Evolutionary conservation across 2,329 filamentous ascomycete species (phyloP).

Genomic region (Chaetothyriales sp.): DNA sequence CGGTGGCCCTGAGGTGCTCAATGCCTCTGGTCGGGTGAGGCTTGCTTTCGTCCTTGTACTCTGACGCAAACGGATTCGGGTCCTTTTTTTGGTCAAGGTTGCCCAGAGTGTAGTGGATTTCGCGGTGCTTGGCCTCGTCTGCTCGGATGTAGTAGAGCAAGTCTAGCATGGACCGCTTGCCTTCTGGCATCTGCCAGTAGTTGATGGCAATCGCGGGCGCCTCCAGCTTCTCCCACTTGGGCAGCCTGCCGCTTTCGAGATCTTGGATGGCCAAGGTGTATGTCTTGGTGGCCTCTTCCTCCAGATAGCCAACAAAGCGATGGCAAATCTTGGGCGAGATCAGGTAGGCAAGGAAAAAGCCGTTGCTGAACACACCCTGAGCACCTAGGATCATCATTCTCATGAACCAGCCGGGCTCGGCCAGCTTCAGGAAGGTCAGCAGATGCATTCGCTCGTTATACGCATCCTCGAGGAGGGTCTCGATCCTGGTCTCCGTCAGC

Average conservation of each 20-base stretch:
- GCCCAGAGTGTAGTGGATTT: constrained; percentile 87
- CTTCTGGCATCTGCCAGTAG: constrained; percentile 92
- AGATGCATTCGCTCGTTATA: constrained; percentile 93
- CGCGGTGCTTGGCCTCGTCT: constrained; percentile 79
- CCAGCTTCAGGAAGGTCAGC: constrained; percentile 83
- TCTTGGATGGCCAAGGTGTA: constrained; percentile 83
- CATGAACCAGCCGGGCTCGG: constrained; percentile 77
- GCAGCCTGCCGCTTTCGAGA: constrained; percentile 68
- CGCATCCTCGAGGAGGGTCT: constrained; percentile 74
- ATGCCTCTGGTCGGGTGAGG: constrained; percentile 58
- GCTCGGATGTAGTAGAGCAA: constrained; percentile 75
- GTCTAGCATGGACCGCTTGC: constrained; percentile 66
- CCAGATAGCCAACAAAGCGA: constrained; percentile 89
- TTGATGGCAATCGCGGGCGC: constrained; percentile 79
- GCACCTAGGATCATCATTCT: constrained; percentile 78
- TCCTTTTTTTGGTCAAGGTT: constrained; percentile 76
- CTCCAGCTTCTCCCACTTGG: constrained; percentile 61
- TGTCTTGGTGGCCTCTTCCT: constrained; percentile 92
- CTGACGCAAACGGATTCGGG: constrained; percentile 79
- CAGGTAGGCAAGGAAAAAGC: constrained; percentile 77
- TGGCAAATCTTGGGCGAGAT: constrained; percentile 76
- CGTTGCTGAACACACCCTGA: constrained; percentile 94
- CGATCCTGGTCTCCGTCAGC: constrained; percentile 48
- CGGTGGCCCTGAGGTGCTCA: constrained; percentile 48
- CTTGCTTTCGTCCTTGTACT: constrained; percentile 54